Evolutionary conservation across 176 grass and related monocot species (phyloP), one percentile per base, ranked within the genome.

Genomic region (Dendrocalamus sinicus): DNA sequence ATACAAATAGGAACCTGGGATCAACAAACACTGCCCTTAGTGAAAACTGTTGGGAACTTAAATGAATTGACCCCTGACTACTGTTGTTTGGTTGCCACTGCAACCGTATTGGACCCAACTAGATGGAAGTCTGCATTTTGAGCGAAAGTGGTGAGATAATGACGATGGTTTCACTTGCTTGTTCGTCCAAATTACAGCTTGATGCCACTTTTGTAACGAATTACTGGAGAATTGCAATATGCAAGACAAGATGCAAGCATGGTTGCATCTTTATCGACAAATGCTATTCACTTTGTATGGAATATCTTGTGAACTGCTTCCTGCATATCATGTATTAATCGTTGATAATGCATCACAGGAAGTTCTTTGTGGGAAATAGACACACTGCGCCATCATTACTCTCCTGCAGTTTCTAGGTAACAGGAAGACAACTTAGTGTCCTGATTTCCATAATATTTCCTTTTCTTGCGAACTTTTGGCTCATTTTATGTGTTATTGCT

Each of bases 301-400:
- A 39, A 44, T 30, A 44, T 55, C 71, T 59, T 67, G 44, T 80
- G 61, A 63, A 61, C 19, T 35, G 14, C 24, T 58, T 85, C 35
- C 10, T 81, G 40, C 35, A 9, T 55, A 72, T 70, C 28, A 39
- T 81, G 6, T 24, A 77, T 62, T 85, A 65, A 82, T 80, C 24
- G 47, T 73, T 85, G 57, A 74, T 68, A 46, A 14, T 81, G 69
- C 45, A 53, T 71, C 16, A 43, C 88, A 96, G 96, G 93, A 85
- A 94, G 93, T 88, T 96, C 96, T 78, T 83, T 99, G 54, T 98
- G 91, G 93, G 96, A 98, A 91, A 92, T 99, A 78, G 92, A 96
- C 47, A 95, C 91, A 1, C 92, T 96, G 41, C 90, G 90, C 14
- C 88, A 92, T 79, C 96, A 99, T 90, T 92, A 96, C 48, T 87